phyloP scores from a whole-genome alignment of 345 rosid genomes.

The Erodium maritimum region DNA sequence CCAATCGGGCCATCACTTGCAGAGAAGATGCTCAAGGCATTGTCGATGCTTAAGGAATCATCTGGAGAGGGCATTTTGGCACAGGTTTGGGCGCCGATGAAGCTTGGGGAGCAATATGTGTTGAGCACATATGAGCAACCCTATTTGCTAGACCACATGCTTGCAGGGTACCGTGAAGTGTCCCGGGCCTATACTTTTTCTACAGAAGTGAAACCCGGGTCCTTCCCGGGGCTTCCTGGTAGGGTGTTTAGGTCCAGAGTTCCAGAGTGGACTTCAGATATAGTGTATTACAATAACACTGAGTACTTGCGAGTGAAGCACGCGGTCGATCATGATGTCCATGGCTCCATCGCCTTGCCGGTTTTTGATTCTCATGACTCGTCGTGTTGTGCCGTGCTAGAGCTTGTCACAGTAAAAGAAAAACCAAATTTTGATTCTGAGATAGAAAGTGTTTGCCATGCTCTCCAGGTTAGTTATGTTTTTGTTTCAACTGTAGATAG shows the following conservation, averaged over 20 bases:
- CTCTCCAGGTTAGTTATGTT: constrained; percentile 57
- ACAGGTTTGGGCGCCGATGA: constrained; percentile 76
- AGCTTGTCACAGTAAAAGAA: constrained; percentile 75
- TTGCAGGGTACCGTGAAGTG: constrained; percentile 80
- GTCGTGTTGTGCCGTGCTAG: constrained; percentile 72
- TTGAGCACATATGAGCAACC: constrained; percentile 76
- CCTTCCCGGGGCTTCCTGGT: constrained; percentile 75
- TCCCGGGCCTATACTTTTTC: constrained; percentile 68
- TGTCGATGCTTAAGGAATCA: constrained; percentile 57
- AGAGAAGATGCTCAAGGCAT: constrained; percentile 77
- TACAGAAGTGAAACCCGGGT: constrained; percentile 43
- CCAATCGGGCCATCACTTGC: constrained; percentile 41
- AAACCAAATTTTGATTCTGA: constrained; percentile 73
- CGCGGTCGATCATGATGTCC: constrained; percentile 51
- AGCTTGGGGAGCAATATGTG: constrained; percentile 45
- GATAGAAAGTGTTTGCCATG: constrained; percentile 57
- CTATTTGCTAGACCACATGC: constrained; percentile 63
- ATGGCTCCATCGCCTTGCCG: constrained; percentile 75
- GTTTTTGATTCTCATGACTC: constrained; percentile 35
- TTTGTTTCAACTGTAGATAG: background rate
- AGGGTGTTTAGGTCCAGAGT: constrained; percentile 75
- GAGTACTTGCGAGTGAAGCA: constrained; percentile 60
- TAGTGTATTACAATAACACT: constrained; percentile 41
- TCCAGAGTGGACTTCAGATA: constrained; percentile 91
- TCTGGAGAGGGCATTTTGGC: constrained; percentile 76